These are phyloP conservation scores for Aaosphaeria arxii DNA, from an alignment of 2,329 filamentous ascomycete genomes.

Conservation along the genomic window DNA sequence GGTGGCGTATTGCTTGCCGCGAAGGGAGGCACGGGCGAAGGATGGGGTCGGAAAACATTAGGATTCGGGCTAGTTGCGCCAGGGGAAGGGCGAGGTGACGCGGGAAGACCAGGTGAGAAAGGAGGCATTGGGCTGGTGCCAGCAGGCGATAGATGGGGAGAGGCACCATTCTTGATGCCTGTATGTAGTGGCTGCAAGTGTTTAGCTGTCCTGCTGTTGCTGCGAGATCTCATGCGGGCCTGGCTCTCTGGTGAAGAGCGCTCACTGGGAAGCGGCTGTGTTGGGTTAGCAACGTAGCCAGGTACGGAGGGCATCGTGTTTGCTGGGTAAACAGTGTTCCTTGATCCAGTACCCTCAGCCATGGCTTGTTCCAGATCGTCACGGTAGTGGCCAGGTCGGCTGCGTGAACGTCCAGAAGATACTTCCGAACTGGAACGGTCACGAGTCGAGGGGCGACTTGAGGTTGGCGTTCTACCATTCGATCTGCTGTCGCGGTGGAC, in stretches of 20 bases:
- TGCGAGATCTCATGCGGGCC: constrained; percentile 30
- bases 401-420: constrained; percentile 53
- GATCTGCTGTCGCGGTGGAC: constrained; percentile 23
- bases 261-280: constrained; percentile 25
- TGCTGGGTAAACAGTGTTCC: constrained; percentile 26
- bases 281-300: constrained; percentile 27
- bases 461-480: constrained; percentile 33
- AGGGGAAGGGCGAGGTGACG: constrained; percentile 36
- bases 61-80: constrained; percentile 34
- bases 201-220: constrained; percentile 36
- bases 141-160: constrained; percentile 22
- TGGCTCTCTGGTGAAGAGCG: constrained; percentile 24
- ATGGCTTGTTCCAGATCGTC: constrained; percentile 54
- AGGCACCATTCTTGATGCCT: constrained; percentile 13
- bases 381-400: constrained; percentile 46
- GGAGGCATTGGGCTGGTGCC: constrained; percentile 12
- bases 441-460: constrained; percentile 41
- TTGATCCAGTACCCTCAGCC: constrained; percentile 42
- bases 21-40: constrained; percentile 48
- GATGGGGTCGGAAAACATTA: constrained; percentile 35
- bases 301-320: constrained; percentile 33
- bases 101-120: constrained; percentile 30
- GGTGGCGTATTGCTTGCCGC: constrained; percentile 55
- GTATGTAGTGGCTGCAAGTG: constrained; percentile 37
- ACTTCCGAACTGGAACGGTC: constrained; percentile 56